phyloP scores from a whole-genome alignment of 768 basidiomycete genomes.

The Grammothele lineata region DNA sequence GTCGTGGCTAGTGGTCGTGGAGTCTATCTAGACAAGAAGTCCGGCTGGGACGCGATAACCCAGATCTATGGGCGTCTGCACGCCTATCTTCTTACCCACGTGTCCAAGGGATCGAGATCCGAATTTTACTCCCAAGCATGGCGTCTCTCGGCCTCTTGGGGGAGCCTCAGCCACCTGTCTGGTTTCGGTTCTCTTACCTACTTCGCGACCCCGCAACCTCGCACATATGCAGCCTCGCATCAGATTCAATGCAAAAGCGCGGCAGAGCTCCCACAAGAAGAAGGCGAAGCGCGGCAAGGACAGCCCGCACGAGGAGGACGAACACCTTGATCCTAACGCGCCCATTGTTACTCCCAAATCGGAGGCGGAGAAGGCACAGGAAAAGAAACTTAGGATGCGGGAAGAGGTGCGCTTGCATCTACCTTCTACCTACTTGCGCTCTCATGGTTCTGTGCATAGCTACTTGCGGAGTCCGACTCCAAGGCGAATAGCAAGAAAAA shows the following conservation, averaged over 20 bases:
- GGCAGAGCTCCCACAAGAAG: conserved; percentile 24
- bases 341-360: conserved; percentile 55
- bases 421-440: not conserved
- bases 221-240: conserved; percentile 6
- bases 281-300: conserved; percentile 18
- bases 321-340: conserved; percentile 49
- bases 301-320: conserved; percentile 13
- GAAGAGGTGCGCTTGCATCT: conserved; percentile 48
- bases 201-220: not conserved
- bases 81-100: no score
- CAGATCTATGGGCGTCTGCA: conserved; percentile 11
- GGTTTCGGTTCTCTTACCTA: not conserved
- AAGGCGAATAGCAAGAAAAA: conserved; percentile 83
- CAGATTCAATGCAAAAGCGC: conserved; percentile 25
- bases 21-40: no score
- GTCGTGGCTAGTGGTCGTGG: no score
- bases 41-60: no score
- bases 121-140: conserved; percentile 9
- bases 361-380: conserved; percentile 54
- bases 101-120: conserved; percentile 12
- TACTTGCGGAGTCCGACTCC: conserved; percentile 48
- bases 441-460: conserved; percentile 6
- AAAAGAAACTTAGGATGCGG: conserved; percentile 53
- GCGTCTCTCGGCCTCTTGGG: not conserved
- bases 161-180: not conserved